These are phyloP conservation scores for Macrolepiota dolichaula DNA, from an alignment of 768 basidiomycete species.

Conservation along the genomic window DNA sequence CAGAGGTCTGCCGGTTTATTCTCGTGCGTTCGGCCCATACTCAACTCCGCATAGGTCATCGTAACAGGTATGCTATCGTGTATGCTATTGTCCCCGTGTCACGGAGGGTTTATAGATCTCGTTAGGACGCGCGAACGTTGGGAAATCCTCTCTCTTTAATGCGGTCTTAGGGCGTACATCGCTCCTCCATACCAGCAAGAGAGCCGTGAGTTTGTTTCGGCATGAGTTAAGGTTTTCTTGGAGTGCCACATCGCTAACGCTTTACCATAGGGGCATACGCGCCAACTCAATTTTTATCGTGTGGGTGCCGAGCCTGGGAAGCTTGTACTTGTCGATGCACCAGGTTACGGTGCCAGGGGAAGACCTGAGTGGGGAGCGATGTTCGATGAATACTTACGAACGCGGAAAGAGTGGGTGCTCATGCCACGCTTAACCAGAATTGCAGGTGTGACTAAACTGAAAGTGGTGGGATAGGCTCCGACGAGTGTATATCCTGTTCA, in stretches of 20 bases:
- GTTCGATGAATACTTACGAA: conserved; percentile 62
- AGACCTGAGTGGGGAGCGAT: conserved; percentile 72
- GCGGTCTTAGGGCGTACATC: conserved; percentile 56
- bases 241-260: neutral
- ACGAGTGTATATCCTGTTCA: conserved; percentile 69
- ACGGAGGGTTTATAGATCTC: neutral
- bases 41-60: conserved; percentile 31
- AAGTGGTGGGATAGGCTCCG: conserved; percentile 45
- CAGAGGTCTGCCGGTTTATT: conserved; percentile 31
- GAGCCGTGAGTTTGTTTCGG: conserved; percentile 47
- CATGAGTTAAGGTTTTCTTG: neutral
- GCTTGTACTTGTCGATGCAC: conserved; percentile 72
- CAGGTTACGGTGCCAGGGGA: conserved; percentile 76
- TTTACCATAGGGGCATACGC: conserved; percentile 62
- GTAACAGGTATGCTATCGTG: conserved; percentile 34
- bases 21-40: neutral
- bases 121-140: conserved; percentile 75
- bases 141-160: conserved; percentile 75
- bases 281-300: conserved; percentile 66
- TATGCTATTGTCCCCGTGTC: neutral
- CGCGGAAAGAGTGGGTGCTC: conserved; percentile 59
- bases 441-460: conserved; percentile 1
- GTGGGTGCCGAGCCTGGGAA: conserved; percentile 59
- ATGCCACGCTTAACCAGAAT: neutral
- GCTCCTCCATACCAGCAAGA: conserved; percentile 63